phyloP scores from a whole-genome alignment of 805 yeast genomes.

The Candida nitratophila region DNA sequence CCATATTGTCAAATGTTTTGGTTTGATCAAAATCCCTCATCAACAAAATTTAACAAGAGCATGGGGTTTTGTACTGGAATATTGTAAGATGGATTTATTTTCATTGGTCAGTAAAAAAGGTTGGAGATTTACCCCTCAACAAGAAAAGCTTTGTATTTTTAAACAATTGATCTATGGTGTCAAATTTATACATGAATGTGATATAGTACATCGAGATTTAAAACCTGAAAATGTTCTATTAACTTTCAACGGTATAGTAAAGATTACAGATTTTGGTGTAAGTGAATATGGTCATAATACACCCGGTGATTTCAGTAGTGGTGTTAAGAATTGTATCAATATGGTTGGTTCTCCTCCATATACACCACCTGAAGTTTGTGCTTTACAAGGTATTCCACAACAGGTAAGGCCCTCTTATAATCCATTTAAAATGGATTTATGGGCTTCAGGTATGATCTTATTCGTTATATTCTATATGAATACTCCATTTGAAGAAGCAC shows the following conservation, averaged over 20 bases:
- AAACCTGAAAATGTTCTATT: conserved; percentile 90
- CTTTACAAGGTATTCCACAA: conserved; percentile 30
- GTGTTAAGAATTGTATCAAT: conserved; percentile 33
- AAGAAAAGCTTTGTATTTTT: conserved; percentile 62
- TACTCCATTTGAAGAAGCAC: conserved; percentile 55
- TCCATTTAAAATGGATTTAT: conserved; percentile 66
- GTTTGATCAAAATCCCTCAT: conserved; percentile 54
- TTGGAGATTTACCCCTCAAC: conserved; percentile 46
- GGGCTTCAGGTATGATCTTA: conserved; percentile 70
- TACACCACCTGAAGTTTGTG: conserved; percentile 75
- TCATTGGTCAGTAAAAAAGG: conserved; percentile 50
- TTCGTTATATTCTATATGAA: conserved; percentile 54
- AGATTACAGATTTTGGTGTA: conserved; percentile 93
- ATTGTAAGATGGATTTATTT: conserved; percentile 55
- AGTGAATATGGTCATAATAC: conserved; percentile 59
- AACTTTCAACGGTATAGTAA: conserved; percentile 46
- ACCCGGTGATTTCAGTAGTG: conserved; percentile 45
- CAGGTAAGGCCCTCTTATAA: conserved; percentile 36
- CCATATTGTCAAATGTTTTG: conserved; percentile 57
- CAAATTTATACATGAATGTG: conserved; percentile 59
- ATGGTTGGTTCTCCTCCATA: conserved; percentile 83
- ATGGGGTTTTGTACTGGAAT: conserved; percentile 75
- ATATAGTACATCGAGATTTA: conserved; percentile 89
- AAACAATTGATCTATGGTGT: conserved; percentile 65
- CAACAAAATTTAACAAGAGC: conserved; percentile 52